A percentile compares a stretch with the other conserved stretches of the same genome.
phyloP scores from a whole-genome alignment of 257 asterid species.

The Solanum appendiculatum region DNA sequence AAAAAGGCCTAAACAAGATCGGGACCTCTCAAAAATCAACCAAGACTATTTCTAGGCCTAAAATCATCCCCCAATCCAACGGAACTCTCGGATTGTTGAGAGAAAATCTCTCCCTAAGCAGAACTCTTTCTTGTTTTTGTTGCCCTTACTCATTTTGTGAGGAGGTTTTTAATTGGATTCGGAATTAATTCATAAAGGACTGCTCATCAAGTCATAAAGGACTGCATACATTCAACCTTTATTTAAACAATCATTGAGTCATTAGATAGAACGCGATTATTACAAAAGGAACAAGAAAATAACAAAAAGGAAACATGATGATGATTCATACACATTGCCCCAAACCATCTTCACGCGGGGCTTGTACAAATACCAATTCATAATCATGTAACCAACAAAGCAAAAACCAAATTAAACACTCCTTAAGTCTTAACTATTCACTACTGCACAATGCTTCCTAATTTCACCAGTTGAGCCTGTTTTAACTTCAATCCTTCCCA shows the following conservation, averaged over 20 bases:
- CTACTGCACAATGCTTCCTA: conserved; percentile 52
- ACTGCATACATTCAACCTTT: not conserved
- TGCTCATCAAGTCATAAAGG: not conserved
- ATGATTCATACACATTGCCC: not conserved
- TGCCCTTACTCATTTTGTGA: not conserved
- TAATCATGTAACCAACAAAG: not conserved
- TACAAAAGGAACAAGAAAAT: not conserved
- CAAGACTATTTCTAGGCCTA: no score
- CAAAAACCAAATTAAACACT: not conserved
- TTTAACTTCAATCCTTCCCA: conserved; percentile 44
- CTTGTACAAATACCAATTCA: not conserved
- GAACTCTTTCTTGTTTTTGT: no score
- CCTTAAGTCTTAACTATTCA: conserved; percentile 26
- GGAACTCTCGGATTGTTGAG: no score
- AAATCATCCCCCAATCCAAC: no score
- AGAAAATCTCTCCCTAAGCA: not conserved
- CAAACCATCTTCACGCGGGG: not conserved
- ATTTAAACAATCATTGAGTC: not conserved
- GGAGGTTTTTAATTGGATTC: not conserved
- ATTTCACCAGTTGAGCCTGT: conserved; percentile 56
- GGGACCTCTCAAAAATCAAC: no score
- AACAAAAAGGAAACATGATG: not conserved
- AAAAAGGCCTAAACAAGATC: no score
- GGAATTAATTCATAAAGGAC: not conserved
- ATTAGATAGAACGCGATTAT: not conserved